Conservation (phyloP, 306 rosid species). For the Alnus glutinosa region DNA sequence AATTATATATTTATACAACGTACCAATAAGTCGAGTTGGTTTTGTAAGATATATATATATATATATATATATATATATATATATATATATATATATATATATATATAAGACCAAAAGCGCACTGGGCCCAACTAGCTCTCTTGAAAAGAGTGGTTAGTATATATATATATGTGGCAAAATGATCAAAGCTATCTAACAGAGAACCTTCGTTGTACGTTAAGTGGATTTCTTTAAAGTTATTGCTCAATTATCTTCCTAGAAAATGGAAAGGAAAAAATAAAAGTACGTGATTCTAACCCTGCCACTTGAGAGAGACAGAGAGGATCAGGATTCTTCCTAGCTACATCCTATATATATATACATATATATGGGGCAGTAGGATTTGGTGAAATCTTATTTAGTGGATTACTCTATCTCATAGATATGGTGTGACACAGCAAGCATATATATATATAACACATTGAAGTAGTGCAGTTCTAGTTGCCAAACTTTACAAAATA, state of each 20-base stretch:
- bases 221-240: not conserved
- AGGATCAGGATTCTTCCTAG: not conserved
- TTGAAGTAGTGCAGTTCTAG: not conserved
- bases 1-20: no score
- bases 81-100: no score
- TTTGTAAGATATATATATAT: no score
- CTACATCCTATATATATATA: not conserved
- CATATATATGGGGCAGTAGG: not conserved
- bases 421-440: not conserved
- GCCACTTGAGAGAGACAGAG: not conserved
- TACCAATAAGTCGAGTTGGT: no score
- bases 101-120: no score
- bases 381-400: not conserved
- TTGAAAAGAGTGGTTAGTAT: no score
- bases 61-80: no score
- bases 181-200: no score
- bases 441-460: not conserved
- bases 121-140: no score
- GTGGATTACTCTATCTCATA: not conserved
- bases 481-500: not conserved
- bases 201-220: not conserved
- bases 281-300: not conserved
- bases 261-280: not conserved
- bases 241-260: not conserved
- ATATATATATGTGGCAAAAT: no score